Base-by-base conservation (phyloP, 805 yeast species). In the Lipomyces kockii region DNA sequence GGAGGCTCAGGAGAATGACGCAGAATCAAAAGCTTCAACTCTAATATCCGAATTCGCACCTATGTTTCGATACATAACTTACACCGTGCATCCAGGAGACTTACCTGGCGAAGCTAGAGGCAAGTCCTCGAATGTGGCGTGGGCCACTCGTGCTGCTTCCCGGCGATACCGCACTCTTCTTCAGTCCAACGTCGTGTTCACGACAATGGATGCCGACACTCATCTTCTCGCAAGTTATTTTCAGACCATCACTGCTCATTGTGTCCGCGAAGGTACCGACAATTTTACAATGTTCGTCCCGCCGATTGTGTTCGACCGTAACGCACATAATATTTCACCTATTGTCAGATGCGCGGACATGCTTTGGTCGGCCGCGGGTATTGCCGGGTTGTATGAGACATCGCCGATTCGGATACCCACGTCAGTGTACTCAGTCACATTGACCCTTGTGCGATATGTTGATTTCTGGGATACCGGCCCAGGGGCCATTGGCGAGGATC, bases 121-220 rank as follows among this genome's bases (percentile, higher is more conserved):
- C 29, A 71, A 71, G 60, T 71, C 74, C 11, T 67, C 74, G 35
- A 71, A 71, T 54, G 57, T 71, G 29, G 66, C 71, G 25, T 71
- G 74, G 73, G 71, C 71, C 12, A 56, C 72, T 11, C 61, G 73
- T 11, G n/a, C 49, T 3, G 64, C 61, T 1, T 63, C 70, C 20
- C 22, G 58, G 3, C 60, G 63, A n/a, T 60, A 62, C 52, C 52
- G 35, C 32, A 14, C 29, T 22, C n/a, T n/a, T 14, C n/a, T 49
- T 4, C 35, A 14, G 29, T 20, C 46, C 9, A 37, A 61, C n/a
- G 67, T 58, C 9, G 66, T 71, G 8, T 34, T 70, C 54, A 71
- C 74, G 9, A 67, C 67, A 27, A 70, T 71, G 69, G 74, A 71
- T 58, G 71, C 74, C 14, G 74, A 71, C 58, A 61, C 74, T 4